These are phyloP conservation scores for Sclerotinia spermophila DNA, from an alignment of 2,329 filamentous ascomycete species.

Conservation along the genomic window DNA sequence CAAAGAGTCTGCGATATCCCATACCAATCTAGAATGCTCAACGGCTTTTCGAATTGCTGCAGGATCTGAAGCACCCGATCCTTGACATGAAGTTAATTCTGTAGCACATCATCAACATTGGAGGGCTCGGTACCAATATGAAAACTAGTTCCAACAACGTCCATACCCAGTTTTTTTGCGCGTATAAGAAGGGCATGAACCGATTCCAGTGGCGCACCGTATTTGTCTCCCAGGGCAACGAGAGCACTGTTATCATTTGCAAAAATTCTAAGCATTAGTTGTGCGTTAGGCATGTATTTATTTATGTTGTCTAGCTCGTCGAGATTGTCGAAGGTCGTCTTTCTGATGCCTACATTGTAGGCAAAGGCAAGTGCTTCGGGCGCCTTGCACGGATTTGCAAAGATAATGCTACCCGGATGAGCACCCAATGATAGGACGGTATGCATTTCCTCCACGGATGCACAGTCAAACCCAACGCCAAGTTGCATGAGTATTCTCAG, in stretches of 20 bases:
- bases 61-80: not conserved
- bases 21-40: not conserved
- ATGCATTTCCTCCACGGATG: not conserved
- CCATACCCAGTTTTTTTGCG: not conserved
- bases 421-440: not conserved
- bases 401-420: not conserved
- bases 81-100: not conserved
- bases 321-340: not conserved
- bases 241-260: not conserved
- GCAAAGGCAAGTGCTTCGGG: not conserved
- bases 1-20: not conserved
- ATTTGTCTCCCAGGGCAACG: not conserved
- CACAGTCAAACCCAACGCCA: not conserved
- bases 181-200: not conserved
- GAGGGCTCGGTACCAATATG: not conserved
- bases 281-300: not conserved
- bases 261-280: not conserved
- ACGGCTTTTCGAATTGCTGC: not conserved
- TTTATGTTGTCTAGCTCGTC: conserved; percentile 3
- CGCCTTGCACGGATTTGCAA: conserved; percentile 4
- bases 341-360: not conserved
- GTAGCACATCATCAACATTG: no score
- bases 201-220: not conserved
- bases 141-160: not conserved
- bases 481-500: not conserved